These are phyloP conservation scores for Verticillium tricorpus DNA, from an alignment of 2,329 filamentous ascomycete species.

Conservation along the genomic window DNA sequence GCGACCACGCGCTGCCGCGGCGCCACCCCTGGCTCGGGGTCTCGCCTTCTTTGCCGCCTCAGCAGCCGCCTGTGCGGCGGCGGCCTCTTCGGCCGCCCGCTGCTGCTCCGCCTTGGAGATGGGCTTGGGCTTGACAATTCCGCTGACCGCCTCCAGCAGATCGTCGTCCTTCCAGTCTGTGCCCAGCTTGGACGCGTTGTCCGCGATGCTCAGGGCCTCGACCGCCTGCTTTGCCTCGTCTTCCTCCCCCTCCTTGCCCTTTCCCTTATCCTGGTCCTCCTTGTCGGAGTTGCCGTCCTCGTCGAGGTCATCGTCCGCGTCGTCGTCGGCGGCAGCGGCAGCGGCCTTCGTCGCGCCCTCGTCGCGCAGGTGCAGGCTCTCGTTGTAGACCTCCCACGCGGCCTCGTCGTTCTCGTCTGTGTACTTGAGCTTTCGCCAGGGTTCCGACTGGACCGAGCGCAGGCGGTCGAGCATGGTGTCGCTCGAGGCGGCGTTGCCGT, in stretches of 20 bases:
- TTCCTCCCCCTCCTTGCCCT: constrained; percentile 19
- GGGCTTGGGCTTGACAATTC: constrained; percentile 28
- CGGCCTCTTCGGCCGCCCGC: constrained; percentile 18
- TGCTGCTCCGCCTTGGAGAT: constrained; percentile 10
- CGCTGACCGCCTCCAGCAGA: constrained; percentile 41
- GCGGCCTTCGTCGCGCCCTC: constrained; percentile 6
- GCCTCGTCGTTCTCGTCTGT: constrained; percentile 73
- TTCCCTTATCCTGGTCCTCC: constrained; percentile 8
- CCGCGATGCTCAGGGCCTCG: constrained; percentile 16
- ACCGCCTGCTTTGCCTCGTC: constrained; percentile 7
- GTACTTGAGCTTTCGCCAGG: constrained; percentile 76
- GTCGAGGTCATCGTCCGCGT: constrained; percentile 14
- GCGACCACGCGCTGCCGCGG: constrained; percentile 8
- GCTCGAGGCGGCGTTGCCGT: constrained; percentile 59
- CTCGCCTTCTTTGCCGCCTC: constrained; percentile 23
- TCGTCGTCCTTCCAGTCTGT: constrained; percentile 39
- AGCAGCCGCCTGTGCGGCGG: constrained; percentile 13
- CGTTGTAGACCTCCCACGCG: constrained; percentile 72
- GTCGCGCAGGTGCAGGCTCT: constrained; percentile 58
- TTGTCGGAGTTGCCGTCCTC: background rate
- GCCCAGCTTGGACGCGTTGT: constrained; percentile 31
- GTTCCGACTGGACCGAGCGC: constrained; percentile 72
- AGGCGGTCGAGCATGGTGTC: constrained; percentile 74
- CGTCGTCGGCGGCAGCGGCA: constrained; percentile 6
- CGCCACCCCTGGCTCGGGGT: constrained; percentile 7